A percentile compares a stretch with the other conserved stretches of the same genome.
These are phyloP conservation scores for Perkinsus chesapeaki DNA, from an alignment of 169 alveolate genomes.

Conservation along the genomic window DNA sequence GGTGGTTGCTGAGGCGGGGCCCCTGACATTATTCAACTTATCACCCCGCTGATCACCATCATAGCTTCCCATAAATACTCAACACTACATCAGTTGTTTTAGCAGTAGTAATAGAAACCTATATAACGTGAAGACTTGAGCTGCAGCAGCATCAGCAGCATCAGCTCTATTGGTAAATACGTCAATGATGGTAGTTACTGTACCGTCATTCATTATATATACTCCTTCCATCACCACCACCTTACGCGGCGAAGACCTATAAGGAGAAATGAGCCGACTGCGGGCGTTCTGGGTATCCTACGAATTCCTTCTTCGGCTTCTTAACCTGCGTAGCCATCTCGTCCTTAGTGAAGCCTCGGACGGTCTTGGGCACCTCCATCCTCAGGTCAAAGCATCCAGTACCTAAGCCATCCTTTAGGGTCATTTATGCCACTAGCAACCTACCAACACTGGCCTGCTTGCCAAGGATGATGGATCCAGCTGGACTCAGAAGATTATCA, in stretches of 20 bases:
- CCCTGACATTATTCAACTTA: neutral
- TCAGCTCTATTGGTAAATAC: neutral
- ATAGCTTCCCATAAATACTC: neutral
- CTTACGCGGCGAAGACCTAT: neutral
- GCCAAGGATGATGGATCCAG: neutral
- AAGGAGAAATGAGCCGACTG: neutral
- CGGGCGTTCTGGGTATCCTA: neutral
- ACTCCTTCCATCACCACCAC: neutral
- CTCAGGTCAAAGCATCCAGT: neutral
- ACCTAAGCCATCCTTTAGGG: neutral
- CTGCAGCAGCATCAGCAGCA: neutral
- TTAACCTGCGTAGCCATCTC: neutral
- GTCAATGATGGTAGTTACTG: neutral
- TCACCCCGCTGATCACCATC: neutral
- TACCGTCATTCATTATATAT: neutral
- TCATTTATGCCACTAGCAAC: neutral
- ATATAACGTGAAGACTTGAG: neutral
- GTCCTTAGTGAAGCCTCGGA: neutral
- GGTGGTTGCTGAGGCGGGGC: neutral
- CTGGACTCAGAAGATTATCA: neutral
- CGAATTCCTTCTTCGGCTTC: constrained; percentile 4
- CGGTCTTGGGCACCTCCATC: neutral
- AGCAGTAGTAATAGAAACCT: neutral
- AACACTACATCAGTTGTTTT: neutral
- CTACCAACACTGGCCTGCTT: constrained; percentile 2